Conservation (phyloP, 2,329 filamentous ascomycete genomes). For the Exophiala sp. region DNA sequence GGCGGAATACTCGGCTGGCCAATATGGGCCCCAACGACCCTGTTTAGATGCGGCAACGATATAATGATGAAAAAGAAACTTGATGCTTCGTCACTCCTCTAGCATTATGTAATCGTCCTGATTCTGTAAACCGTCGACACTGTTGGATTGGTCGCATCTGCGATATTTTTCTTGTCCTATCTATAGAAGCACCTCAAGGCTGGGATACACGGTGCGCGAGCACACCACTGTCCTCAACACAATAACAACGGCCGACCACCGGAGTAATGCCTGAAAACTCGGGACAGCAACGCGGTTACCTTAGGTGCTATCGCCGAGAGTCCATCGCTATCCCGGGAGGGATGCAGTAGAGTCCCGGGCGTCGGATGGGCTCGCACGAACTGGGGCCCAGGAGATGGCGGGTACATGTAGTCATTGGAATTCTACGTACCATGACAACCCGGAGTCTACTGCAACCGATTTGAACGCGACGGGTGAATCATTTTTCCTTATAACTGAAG, state of each 20-base stretch:
- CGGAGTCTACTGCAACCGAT: background rate
- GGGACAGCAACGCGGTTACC: background rate
- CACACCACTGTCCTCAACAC: background rate
- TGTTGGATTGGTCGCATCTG: conserved; percentile 10
- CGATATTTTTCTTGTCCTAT: too few relatives aligned
- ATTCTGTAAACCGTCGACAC: conserved; percentile 7
- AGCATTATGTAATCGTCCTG: conserved; percentile 19
- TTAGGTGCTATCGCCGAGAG: background rate
- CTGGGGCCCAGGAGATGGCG: too few relatives aligned
- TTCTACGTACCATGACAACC: background rate
- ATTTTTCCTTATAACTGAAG: too few relatives aligned
- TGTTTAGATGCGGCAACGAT: too few relatives aligned
- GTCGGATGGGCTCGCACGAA: too few relatives aligned
- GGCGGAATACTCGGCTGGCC: conserved; percentile 20
- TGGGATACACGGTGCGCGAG: too few relatives aligned
- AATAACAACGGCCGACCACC: background rate
- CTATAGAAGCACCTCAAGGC: background rate
- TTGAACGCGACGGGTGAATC: background rate
- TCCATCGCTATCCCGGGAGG: background rate
- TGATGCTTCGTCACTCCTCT: conserved; percentile 22
- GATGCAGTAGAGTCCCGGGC: too few relatives aligned
- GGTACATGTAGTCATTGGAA: too few relatives aligned
- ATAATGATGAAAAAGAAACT: conserved; percentile 1
- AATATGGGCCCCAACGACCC: too few relatives aligned
- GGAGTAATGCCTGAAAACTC: background rate